Percentiles rank a stretch among this genome's conserved stretches.
phyloP scores from a whole-genome alignment of 306 rosid species.

The Cicer judaicum region DNA sequence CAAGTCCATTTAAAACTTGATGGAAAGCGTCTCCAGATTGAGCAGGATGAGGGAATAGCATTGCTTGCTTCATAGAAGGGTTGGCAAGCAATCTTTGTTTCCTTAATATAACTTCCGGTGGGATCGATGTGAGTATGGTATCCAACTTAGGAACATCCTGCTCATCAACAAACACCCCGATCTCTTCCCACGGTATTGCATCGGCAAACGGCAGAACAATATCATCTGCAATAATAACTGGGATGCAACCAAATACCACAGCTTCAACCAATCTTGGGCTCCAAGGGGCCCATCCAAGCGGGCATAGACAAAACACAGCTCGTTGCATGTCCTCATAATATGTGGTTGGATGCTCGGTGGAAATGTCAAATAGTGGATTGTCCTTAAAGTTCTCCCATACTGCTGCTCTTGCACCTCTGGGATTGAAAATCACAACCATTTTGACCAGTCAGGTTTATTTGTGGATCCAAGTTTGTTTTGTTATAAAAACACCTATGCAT shows the following conservation, averaged over 20 bases:
- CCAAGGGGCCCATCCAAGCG: slow-evolving; percentile 99
- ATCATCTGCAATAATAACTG: slow-evolving; percentile 94
- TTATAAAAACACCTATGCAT: slow-evolving; percentile 28
- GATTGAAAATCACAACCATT: slow-evolving; percentile 32
- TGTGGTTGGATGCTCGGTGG: slow-evolving; percentile 91
- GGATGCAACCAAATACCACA: slow-evolving; percentile 96
- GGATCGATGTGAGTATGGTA: slow-evolving; percentile 83
- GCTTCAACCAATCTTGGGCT: slow-evolving; percentile 97
- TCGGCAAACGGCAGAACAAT: slow-evolving; percentile 96
- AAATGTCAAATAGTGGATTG: slow-evolving; percentile 91
- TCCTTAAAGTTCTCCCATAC: slow-evolving; percentile 98
- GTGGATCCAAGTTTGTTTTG: slow-evolving; percentile 16
- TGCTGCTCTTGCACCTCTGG: slow-evolving; percentile 90
- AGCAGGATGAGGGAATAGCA: slow-evolving; percentile 93
- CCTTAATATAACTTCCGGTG: slow-evolving; percentile 76
- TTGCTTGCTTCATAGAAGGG: slow-evolving; percentile 98
- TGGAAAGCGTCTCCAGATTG: slow-evolving; percentile 92
- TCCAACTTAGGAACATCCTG: slow-evolving; percentile 87
- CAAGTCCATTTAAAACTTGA: slow-evolving; percentile 92
- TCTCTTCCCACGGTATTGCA: slow-evolving; percentile 98
- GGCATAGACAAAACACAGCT: slow-evolving; percentile 92
- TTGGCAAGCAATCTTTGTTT: slow-evolving; percentile 95
- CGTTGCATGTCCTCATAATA: slow-evolving; percentile 99
- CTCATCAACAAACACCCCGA: slow-evolving; percentile 85
- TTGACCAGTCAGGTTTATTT: slow-evolving; percentile 7